Evolutionary conservation across 768 basidiomycete species (phyloP), one percentile per base, ranked within the genome.

Genomic region (Tricholoma bakamatsutake): DNA sequence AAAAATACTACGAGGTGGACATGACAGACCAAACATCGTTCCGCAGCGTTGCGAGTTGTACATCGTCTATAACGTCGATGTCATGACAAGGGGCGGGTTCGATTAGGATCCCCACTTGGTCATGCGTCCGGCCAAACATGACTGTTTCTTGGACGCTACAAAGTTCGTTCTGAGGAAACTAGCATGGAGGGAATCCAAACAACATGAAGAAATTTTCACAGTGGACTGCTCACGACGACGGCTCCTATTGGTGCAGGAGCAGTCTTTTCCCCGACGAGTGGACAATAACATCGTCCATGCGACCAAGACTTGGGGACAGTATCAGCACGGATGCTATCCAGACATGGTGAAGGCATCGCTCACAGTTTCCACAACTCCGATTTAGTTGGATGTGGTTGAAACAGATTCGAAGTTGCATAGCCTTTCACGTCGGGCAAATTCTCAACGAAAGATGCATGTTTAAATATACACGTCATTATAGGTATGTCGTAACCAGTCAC

Each of bases 401-500:
- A 76, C 3, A 77, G 59, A 62, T 79, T 78, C 3, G 69, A 70
- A n/a, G 71, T 77, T 2, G 71, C 71, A 49, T 78, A 79, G 6
- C 77, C 77, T 46, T 59, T 64, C 6, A 66, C 63, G 55, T 71
- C 69, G 11, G 53, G 50, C 28, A 73, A 47, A 40, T 80, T 76
- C 39, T 72, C 68, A 1, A 71, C 59, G 1, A 66, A 59, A 0
- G 55, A 7, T 61, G 59, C 52, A 61, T 3, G 61, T 62, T 72
- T 73, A 17, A 11, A 35, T 6, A 18, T 10, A 28, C 21, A 24
- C 21, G 3, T 24, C 21, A 24, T 24, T 1, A 17, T 65, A n/a
- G 21, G 3, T 24, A 24, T 24, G 21, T 24, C 21, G 3, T 1
- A 24, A 24, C 21, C 2, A 24, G 21, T 24, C 21, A 24, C 21